phyloP scores from a whole-genome alignment of 768 basidiomycete genomes.

The Solioccasus polychromus region DNA sequence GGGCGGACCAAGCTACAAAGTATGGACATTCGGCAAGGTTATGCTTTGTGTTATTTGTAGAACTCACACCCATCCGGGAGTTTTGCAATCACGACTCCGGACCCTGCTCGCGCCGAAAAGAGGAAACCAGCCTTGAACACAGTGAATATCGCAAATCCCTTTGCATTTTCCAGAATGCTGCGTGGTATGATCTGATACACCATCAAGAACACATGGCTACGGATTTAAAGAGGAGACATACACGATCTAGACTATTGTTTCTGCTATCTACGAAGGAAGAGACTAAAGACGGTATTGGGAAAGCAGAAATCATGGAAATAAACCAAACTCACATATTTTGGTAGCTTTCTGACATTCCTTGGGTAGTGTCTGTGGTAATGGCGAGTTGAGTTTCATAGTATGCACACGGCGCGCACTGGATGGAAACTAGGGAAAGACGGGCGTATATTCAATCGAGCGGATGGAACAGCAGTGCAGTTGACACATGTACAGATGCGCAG shows the following conservation, averaged over 20 bases:
- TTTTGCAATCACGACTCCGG: conserved; percentile 85
- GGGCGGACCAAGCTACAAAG: conserved; percentile 90
- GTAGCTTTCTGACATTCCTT: conserved; percentile 88
- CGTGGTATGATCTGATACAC: conserved; percentile 50
- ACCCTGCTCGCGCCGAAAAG: conserved; percentile 76
- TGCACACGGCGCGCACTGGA: neutral
- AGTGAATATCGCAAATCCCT: conserved; percentile 88
- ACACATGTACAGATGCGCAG: conserved; percentile 20
- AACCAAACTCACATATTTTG: conserved; percentile 64
- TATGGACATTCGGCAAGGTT: conserved; percentile 23
- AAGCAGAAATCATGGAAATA: neutral
- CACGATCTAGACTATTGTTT: conserved; percentile 84
- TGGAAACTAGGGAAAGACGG: neutral
- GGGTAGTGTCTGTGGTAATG: conserved; percentile 54
- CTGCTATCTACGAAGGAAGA: conserved; percentile 77
- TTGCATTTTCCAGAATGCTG: conserved; percentile 52
- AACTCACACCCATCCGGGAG: conserved; percentile 76
- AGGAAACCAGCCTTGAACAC: conserved; percentile 71
- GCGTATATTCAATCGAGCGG: neutral
- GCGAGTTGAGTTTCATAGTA: conserved; percentile 48
- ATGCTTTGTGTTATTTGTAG: neutral
- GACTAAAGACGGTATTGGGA: conserved; percentile 45
- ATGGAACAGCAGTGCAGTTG: conserved; percentile 1
- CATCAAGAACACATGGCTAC: neutral
- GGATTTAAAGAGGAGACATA: conserved; percentile 26